phyloP scores from a whole-genome alignment of 495 filamentous ascomycete species.

The Beverwykella pulmonaria region DNA sequence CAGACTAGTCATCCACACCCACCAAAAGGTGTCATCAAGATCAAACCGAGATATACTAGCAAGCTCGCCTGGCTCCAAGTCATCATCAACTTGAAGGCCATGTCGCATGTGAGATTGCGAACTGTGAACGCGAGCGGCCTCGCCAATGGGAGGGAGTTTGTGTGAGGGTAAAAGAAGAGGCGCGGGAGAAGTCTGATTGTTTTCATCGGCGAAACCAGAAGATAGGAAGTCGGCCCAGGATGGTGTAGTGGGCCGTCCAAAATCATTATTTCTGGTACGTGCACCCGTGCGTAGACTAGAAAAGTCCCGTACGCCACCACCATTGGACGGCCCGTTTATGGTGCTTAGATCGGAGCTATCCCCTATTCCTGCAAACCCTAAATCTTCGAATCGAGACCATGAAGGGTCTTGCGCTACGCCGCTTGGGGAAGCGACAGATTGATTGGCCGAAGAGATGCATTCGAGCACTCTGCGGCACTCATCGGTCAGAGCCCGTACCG shows the following conservation, averaged over 20 bases:
- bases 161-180: constrained; percentile 82
- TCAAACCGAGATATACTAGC: constrained; percentile 86
- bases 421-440: constrained; percentile 63
- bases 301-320: constrained; percentile 2
- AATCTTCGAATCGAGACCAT: constrained; percentile 95
- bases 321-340: constrained; percentile 24
- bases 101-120: constrained; percentile 83
- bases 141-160: constrained; percentile 83
- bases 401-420: constrained; percentile 72
- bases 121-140: constrained; percentile 68
- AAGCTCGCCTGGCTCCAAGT: constrained; percentile 87
- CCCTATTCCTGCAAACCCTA: constrained; percentile 76
- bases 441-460: constrained; percentile 84
- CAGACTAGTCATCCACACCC: constrained; percentile 98
- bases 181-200: constrained; percentile 54
- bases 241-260: constrained; percentile 87
- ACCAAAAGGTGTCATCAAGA: constrained; percentile 97
- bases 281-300: constrained; percentile 62
- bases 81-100: constrained; percentile 56
- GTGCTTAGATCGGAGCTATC: constrained; percentile 21
- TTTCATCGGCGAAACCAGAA: constrained; percentile 83
- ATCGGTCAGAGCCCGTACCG: constrained; percentile 82
- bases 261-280: constrained; percentile 61
- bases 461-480: constrained; percentile 89
- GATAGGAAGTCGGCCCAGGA: constrained; percentile 98